Conservation (phyloP, 2,329 filamentous ascomycete species). For the Dactylellina sp. region DNA sequence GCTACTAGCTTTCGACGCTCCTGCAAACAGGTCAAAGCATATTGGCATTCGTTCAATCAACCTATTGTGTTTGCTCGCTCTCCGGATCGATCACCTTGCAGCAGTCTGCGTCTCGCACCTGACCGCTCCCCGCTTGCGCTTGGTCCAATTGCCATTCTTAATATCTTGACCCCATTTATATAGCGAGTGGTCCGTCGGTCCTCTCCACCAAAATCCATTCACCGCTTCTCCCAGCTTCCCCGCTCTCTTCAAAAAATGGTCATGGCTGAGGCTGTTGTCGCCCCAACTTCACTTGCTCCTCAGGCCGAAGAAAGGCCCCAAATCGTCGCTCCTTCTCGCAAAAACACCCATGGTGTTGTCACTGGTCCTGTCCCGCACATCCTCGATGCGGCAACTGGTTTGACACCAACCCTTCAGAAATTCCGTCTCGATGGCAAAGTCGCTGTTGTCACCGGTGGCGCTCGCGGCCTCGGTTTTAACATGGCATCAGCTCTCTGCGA, state of each 20-base stretch:
- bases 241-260: slow-evolving; percentile 41
- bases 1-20: background rate
- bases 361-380: slow-evolving; percentile 69
- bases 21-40: no score
- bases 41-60: no score
- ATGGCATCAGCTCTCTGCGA: slow-evolving; percentile 83
- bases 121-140: slow-evolving; percentile 10
- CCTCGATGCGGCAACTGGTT: slow-evolving; percentile 65
- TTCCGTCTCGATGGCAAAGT: slow-evolving; percentile 78
- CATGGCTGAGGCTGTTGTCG: slow-evolving; percentile 47
- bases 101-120: slow-evolving; percentile 11
- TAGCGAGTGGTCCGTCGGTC: slow-evolving; percentile 7
- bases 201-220: background rate
- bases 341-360: slow-evolving; percentile 67
- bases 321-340: slow-evolving; percentile 64
- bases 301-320: slow-evolving; percentile 11
- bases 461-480: slow-evolving; percentile 80
- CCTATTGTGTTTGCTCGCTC: no score
- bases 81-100: slow-evolving; percentile 38
- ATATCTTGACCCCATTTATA: slow-evolving; percentile 28
- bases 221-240: background rate
- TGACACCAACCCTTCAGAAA: slow-evolving; percentile 75
- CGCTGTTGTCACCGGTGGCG: slow-evolving; percentile 79
- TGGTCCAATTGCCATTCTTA: slow-evolving; percentile 47
- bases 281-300: slow-evolving; percentile 24